Percentiles rank a stretch among this genome's conserved stretches.
Conservation (phyloP, 768 basidiomycete genomes). For the Leucocoprinus leucothites region DNA sequence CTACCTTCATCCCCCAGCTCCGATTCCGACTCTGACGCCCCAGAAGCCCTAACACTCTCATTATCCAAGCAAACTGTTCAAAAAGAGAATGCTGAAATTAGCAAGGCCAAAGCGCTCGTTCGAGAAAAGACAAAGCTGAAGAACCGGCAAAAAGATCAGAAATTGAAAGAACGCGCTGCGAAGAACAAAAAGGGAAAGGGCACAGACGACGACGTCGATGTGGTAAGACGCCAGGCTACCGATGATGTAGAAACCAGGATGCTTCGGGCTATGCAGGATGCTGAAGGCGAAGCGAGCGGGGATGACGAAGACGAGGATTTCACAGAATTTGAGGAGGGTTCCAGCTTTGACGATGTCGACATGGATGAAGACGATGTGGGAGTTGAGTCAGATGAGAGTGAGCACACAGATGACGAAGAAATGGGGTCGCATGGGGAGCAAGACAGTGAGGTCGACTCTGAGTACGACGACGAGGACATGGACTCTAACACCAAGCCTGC, state of each 20-base stretch:
- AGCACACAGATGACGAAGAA: conserved; percentile 17
- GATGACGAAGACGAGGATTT: conserved; percentile 15
- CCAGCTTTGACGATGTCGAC: conserved; percentile 16
- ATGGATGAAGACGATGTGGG: conserved; percentile 23
- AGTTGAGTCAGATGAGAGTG: conserved; percentile 18
- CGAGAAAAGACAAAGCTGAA: conserved; percentile 38
- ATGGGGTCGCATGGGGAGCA: conserved; percentile 15
- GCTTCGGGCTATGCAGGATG: conserved; percentile 41
- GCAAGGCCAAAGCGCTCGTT: conserved; percentile 32
- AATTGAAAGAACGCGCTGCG: conserved; percentile 46
- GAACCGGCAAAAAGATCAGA: conserved; percentile 46
- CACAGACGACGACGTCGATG: conserved; percentile 8
- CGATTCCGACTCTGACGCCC: conserved; percentile 27
- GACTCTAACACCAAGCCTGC: conserved; percentile 23
- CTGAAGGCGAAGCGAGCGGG: conserved; percentile 24
- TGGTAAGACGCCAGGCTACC: conserved; percentile 15
- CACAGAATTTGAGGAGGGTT: conserved; percentile 10
- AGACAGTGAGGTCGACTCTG: conserved; percentile 11
- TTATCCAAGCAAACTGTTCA: conserved; percentile 41
- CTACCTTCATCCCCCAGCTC: neutral
- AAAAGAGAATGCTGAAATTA: conserved; percentile 32
- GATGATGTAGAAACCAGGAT: conserved; percentile 24
- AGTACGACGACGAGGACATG: conserved; percentile 22
- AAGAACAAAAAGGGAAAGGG: conserved; percentile 12
- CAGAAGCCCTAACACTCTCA: conserved; percentile 47